Conservation (phyloP, 345 rosid genomes). For the Dimocarpus longan region DNA sequence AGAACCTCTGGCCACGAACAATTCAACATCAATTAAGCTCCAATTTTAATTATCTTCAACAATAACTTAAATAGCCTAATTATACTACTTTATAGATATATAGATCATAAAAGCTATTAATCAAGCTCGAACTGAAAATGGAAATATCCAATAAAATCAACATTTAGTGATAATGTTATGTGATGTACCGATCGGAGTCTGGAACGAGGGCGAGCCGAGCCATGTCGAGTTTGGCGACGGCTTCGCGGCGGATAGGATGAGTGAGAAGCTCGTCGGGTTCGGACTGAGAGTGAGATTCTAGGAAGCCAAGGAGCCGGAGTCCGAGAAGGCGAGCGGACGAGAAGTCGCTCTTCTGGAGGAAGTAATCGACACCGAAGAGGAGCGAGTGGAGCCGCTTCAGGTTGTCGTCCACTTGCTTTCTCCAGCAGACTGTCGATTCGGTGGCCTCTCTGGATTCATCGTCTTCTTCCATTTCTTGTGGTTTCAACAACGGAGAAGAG, state of each 20-base stretch:
- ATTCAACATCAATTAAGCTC: conserved; percentile 7
- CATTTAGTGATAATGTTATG: neutral
- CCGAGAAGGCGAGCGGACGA: conserved; percentile 68
- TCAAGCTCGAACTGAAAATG: neutral
- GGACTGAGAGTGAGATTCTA: conserved; percentile 68
- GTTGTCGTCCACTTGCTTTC: conserved; percentile 73
- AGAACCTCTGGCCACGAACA: neutral
- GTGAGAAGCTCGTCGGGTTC: conserved; percentile 58
- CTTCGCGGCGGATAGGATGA: conserved; percentile 72
- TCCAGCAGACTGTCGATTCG: conserved; percentile 44
- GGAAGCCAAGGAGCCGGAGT: conserved; percentile 89
- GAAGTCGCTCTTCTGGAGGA: conserved; percentile 69
- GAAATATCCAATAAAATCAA: neutral
- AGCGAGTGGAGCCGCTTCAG: conserved; percentile 87
- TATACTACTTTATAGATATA: neutral
- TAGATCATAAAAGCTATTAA: neutral
- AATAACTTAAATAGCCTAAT: conserved; percentile 1
- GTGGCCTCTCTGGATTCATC: conserved; percentile 20
- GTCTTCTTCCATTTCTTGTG: conserved; percentile 38
- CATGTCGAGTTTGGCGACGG: conserved; percentile 56
- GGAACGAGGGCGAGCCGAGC: conserved; percentile 63
- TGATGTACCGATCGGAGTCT: conserved; percentile 73
- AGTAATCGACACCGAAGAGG: conserved; percentile 74
- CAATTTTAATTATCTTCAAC: neutral
- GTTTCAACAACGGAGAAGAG: conserved; percentile 35